Evolutionary conservation across 305 asterid species (phyloP), one percentile per base, ranked within the genome.

Genomic region (Fraxinus sp.): DNA sequence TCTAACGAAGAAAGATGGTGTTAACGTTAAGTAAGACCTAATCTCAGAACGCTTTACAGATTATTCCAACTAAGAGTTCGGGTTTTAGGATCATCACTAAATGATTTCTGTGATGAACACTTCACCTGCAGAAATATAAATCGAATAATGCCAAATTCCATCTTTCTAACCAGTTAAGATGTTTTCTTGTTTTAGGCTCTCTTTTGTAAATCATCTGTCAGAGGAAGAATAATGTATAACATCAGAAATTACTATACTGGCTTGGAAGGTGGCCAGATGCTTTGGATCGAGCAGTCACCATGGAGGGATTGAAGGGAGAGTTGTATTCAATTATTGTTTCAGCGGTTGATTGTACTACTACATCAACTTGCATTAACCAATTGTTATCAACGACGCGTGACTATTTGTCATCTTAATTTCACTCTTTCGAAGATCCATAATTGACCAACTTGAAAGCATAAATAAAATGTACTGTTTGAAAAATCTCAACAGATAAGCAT

Each of bases 11-110:
- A 91, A 84, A 77, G 81, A 52, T 4, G 89, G 89, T 76, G 68
- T 90, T 62, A 85, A 41, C 24, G 79, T 92, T 37, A 82, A 82
- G 97, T 95, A 83, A 87, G 86, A 83, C 77, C 74, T 72, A 14
- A 80, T 32, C 32, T n/a, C 62, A 52, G 22, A 30, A 41, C 33
- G 52, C 39, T 33, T 81, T 46, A 35, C 6, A 14, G 14, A 41
- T 22, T 10, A 52, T 32, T 11, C 57, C 10, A 41, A 72, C 72
- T 22, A 32, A 14, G 43, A 33, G 35, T 26, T 2, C 3, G 1
- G 8, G 74, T 62, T 79, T 70, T 30, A 30, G 70, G 24, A 14
- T 33, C 30, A 24, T 8, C 68, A 46, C n/a, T 46, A 13, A 46
- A 3, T 46, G 57, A 1, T 46, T 46, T 13, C 7, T 35, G 33